Base-by-base conservation (phyloP, 257 asterid species). In the Solanum sparsipilum region DNA sequence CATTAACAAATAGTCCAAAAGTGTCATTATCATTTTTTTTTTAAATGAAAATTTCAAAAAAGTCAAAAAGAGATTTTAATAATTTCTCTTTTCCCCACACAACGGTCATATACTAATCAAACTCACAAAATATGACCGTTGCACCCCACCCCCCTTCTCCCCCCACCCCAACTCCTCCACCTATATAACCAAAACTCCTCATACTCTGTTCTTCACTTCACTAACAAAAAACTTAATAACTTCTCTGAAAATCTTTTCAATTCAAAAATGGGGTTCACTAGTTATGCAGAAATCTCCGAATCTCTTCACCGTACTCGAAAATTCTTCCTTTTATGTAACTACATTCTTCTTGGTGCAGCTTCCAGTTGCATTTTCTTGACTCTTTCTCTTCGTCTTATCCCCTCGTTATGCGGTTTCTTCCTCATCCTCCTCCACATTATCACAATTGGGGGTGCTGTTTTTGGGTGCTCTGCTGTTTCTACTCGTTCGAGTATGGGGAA, bases 391-490 rank as follows among this genome's bases (percentile, higher is more conserved):
- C 92, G 94, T 9, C 79, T 92, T 27, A 39, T 91, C 84, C 94
- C 94, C 0, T 92, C 94, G 13, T 91, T 92, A 15, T 58, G 90
- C 10, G 93, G 94, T 5, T 92, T 91, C 84, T 88, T 92, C 87
- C 86, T 92, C 41, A 91, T 92, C 81, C 91, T 91, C 72, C 93
- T 92, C 89, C 93, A 92, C 85, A 75, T 90, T 88, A 36, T 91
- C 74, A 92, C 94, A 16, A 91, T 92, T 5, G 90, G 89, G 7
- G 94, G 94, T 0, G 94, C 94, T 25, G 84, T 91, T 13, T 91
- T 87, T 10, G 94, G 94, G 20, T 92, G 94, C 84, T 95, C 98
- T 25, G 95, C 94, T 7, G 92, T 94, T 2, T 90, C 93, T 16
- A 87, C 98, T 32, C 21, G 91, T 13, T 20, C 91, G 5, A 91